These are phyloP conservation scores for Trypanosoma avium DNA, from an alignment of 208 protist genomes.

Conservation along the genomic window DNA sequence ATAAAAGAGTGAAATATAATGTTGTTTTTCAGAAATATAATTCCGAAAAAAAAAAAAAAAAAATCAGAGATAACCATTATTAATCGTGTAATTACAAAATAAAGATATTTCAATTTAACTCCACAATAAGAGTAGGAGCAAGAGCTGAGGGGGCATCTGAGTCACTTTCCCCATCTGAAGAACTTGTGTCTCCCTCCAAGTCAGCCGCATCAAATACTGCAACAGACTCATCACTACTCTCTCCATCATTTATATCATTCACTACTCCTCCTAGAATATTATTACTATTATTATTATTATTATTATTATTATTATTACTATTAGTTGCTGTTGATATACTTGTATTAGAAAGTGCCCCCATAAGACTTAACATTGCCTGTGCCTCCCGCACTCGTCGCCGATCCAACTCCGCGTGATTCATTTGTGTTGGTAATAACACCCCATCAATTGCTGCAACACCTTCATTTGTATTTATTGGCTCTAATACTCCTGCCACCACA, in stretches of 20 bases:
- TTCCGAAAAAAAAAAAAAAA: background rate
- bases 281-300: background rate
- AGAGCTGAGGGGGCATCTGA: background rate
- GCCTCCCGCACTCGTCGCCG: constrained; percentile 56
- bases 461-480: constrained; percentile 27
- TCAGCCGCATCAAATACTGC: constrained; percentile 75
- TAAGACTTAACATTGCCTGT: constrained; percentile 73
- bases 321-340: background rate
- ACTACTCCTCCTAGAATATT: background rate
- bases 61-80: background rate
- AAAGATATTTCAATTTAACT: constrained; percentile 40
- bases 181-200: constrained; percentile 57
- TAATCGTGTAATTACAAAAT: background rate
- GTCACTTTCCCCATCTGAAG: constrained; percentile 38
- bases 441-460: constrained; percentile 27
- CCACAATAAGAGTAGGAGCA: constrained; percentile 35
- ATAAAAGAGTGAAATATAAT: background rate
- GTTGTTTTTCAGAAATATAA: background rate
- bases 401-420: constrained; percentile 47
- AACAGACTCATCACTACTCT: constrained; percentile 35
- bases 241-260: constrained; percentile 7
- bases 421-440: constrained; percentile 68
- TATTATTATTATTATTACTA: background rate
- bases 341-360: constrained; percentile 45
- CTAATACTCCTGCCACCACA: constrained; percentile 83